phyloP scores from a whole-genome alignment of 1,284 basidiomycete genomes.

The Rhodotorula sp. region DNA sequence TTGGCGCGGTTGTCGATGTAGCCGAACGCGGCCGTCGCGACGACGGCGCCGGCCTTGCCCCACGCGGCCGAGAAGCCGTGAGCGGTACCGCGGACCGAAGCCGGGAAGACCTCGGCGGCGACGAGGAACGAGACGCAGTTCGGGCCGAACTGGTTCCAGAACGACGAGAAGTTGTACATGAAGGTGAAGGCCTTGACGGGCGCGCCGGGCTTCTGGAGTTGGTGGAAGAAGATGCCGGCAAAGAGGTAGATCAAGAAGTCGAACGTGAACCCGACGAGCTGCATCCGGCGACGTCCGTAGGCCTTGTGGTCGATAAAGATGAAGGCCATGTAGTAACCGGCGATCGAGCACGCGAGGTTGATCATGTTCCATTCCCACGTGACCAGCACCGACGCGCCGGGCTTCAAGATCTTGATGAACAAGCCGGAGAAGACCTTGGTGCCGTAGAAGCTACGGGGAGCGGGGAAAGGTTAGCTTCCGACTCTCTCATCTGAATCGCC shows the following conservation, averaged over 20 bases:
- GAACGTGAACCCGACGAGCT: constrained; percentile 54
- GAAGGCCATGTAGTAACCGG: constrained; percentile 59
- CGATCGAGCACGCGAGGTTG: constrained; percentile 54
- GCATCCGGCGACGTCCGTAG: constrained; percentile 48
- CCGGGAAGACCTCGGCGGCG: constrained; percentile 50
- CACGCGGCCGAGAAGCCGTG: constrained; percentile 51
- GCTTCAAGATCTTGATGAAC: constrained; percentile 56
- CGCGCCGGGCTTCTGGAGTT: constrained; percentile 47
- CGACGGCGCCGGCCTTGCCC: constrained; percentile 51
- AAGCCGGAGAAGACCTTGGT: constrained; percentile 51
- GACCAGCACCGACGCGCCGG: constrained; percentile 47
- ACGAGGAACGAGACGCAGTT: constrained; percentile 52
- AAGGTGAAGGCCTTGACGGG: constrained; percentile 45
- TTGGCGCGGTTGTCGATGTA: constrained; percentile 47
- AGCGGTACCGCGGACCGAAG: constrained; percentile 50
- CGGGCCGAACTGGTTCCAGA: constrained; percentile 45
- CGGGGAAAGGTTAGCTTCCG: no score
- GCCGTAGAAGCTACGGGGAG: constrained; percentile 31
- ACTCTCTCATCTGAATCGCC: no score
- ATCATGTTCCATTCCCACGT: constrained; percentile 57
- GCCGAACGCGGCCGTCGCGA: constrained; percentile 51
- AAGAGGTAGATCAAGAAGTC: constrained; percentile 49
- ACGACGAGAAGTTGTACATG: constrained; percentile 38
- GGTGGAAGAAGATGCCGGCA: constrained; percentile 50
- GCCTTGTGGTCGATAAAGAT: constrained; percentile 59